These are phyloP conservation scores for Arthroderma sp. DNA, from an alignment of 2,329 filamentous ascomycete species.

Conservation along the genomic window DNA sequence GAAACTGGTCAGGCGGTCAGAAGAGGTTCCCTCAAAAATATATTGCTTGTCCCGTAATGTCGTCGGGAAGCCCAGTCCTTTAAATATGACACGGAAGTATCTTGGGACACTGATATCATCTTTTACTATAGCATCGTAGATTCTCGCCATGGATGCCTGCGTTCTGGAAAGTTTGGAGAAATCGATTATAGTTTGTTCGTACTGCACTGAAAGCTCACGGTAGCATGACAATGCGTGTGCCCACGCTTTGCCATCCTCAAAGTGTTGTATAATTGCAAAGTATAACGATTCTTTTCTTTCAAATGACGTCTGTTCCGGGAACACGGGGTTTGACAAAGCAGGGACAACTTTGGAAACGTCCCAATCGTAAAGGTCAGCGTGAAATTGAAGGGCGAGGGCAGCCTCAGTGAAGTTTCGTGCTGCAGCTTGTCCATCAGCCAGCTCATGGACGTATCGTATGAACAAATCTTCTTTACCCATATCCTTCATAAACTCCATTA, in stretches of 20 bases:
- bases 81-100: constrained; percentile 86
- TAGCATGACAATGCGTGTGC: constrained; percentile 77
- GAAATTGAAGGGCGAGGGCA: constrained; percentile 73
- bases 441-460: constrained; percentile 85
- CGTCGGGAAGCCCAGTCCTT: constrained; percentile 73
- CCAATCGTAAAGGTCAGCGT: constrained; percentile 90
- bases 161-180: constrained; percentile 82
- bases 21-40: constrained; percentile 70
- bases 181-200: constrained; percentile 79
- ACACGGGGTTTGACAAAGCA: constrained; percentile 57
- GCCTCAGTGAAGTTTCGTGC: constrained; percentile 74
- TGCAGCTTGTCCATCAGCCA: constrained; percentile 63
- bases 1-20: constrained; percentile 67
- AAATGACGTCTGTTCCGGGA: constrained; percentile 74
- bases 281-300: constrained; percentile 87
- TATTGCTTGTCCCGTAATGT: constrained; percentile 80
- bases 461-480: constrained; percentile 98
- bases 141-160: constrained; percentile 78
- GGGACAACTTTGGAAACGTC: constrained; percentile 56
- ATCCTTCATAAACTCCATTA: constrained; percentile 94
- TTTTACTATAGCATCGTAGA: constrained; percentile 78
- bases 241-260: constrained; percentile 91
- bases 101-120: constrained; percentile 65
- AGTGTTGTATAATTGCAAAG: constrained; percentile 88
- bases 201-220: constrained; percentile 80